phyloP scores from a whole-genome alignment of 176 grass and related monocot genomes.

The Paspalum vaginatum region DNA sequence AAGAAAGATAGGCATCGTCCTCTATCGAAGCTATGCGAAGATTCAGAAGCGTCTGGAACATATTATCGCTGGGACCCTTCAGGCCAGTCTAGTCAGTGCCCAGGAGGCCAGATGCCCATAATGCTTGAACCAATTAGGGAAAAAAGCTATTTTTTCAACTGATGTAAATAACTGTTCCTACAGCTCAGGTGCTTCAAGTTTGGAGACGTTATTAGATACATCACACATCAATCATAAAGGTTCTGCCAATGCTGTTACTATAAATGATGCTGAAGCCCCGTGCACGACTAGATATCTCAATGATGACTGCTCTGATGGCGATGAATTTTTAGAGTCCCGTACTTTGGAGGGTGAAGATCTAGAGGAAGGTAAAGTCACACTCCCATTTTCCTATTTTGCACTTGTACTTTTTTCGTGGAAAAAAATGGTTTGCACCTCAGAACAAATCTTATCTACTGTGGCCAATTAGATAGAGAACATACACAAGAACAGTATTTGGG shows the following conservation, averaged over 20 bases:
- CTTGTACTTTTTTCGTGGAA: background rate
- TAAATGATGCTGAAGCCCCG: constrained; percentile 46
- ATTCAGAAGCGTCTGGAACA: constrained; percentile 65
- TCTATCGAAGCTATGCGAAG: constrained; percentile 70
- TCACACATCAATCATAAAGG: constrained; percentile 42
- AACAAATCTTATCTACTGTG: constrained; percentile 11
- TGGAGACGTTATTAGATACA: constrained; percentile 56
- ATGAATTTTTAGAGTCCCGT: constrained; percentile 61
- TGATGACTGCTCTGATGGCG: constrained; percentile 61
- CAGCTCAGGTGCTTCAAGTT: constrained; percentile 74
- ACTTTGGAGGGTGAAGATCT: constrained; percentile 46
- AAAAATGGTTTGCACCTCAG: background rate
- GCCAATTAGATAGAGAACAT: constrained; percentile 27
- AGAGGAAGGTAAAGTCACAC: constrained; percentile 61
- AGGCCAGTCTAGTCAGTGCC: constrained; percentile 43
- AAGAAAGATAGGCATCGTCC: constrained; percentile 72
- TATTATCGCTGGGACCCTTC: constrained; percentile 63
- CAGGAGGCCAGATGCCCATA: constrained; percentile 35
- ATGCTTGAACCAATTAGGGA: constrained; percentile 41
- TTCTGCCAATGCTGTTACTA: constrained; percentile 41
- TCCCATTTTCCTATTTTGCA: background rate
- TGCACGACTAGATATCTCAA: constrained; percentile 51
- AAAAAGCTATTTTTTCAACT: constrained; percentile 37
- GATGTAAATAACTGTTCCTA: constrained; percentile 49
- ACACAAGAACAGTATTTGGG: background rate